Base-by-base conservation (phyloP, 2,329 filamentous ascomycete genomes). In the Sporothrix luriei region DNA sequence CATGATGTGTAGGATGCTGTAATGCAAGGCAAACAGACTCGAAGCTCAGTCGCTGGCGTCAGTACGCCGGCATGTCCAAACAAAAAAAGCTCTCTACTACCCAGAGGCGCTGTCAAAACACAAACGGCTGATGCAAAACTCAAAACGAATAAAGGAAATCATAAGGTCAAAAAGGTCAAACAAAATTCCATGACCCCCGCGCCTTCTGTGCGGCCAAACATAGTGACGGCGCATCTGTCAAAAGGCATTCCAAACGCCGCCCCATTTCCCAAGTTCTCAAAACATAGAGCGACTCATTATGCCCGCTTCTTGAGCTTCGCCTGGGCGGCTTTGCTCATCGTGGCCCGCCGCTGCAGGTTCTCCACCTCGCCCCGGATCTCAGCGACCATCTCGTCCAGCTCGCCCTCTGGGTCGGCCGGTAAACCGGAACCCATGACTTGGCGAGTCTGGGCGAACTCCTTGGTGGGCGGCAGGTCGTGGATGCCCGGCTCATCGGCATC, bases 351-450 rank as follows among this genome's bases (percentile, higher is more conserved):
- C 81, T 75, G 78, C 79, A 78, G 84, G 73, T 82, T 84, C 76
- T 91, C 89, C 46, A 97, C 86, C 79, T 97, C 93, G 5, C 82
- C 83, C 75, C 84, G 87, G 67, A 97, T 84, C 80, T 97, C 92
- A 49, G 85, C 83, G 11, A 96, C 85, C 38, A 91, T 91, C 75
- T 95, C 92, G 70, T 91, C 89, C 64, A 96, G 84, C 74, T 96
- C 93, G 38, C 83, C 82, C 68, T 88, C 88, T 0, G 89, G 89
- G 77, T 97, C 93, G 73, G 88, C 88, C 0, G 92, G 90, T 49
- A 98, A 83, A 33, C 94, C 94, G 2, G 72, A 40, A 33, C 73
- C 73, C 59, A 74, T 72, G 40, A 74, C 16, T 13, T 68, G 33
- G 43, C 21, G 38, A 2, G 71, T 51, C 33, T 62, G 54, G 3